A percentile compares a stretch with the other conserved stretches of the same genome.
Evolutionary conservation across 805 yeast species (phyloP).

Genomic region (Candida maris): DNA sequence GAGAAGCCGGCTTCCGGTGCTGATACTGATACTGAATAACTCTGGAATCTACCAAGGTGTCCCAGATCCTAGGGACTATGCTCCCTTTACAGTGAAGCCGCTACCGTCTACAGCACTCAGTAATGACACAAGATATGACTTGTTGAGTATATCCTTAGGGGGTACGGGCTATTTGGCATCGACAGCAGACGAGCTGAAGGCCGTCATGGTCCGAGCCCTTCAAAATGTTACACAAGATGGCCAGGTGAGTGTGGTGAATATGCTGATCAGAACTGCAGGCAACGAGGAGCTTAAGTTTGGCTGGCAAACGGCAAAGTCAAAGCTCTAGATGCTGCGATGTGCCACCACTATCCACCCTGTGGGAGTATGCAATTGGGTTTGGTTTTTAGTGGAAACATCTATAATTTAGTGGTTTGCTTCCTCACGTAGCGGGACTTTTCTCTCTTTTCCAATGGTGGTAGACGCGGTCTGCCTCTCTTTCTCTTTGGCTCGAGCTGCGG

Average conservation of each 20-base stretch:
- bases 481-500: slow-evolving; percentile 13
- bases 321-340: slow-evolving; percentile 6
- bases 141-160: slow-evolving; percentile 53
- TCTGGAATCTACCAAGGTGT: slow-evolving; percentile 71
- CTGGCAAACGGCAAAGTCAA: slow-evolving; percentile 54
- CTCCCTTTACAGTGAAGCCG: slow-evolving; percentile 19
- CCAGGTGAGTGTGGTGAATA: slow-evolving; percentile 49
- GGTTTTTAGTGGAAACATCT: not conserved
- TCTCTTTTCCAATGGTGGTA: slow-evolving; percentile 26
- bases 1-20: slow-evolving; percentile 48
- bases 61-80: slow-evolving; percentile 23
- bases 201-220: slow-evolving; percentile 28
- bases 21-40: slow-evolving; percentile 67
- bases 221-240: slow-evolving; percentile 33
- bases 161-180: slow-evolving; percentile 48
- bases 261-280: slow-evolving; percentile 55
- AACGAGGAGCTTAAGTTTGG: slow-evolving; percentile 56
- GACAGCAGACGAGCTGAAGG: slow-evolving; percentile 37
- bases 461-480: slow-evolving; percentile 28
- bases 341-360: no score
- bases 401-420: slow-evolving; percentile 15
- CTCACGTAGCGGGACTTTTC: slow-evolving; percentile 24
- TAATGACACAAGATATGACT: slow-evolving; percentile 53
- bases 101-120: slow-evolving; percentile 61
- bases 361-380: no score